Conservation (phyloP, 768 basidiomycete species). For the Tylopilus plumbeoviolaceoides region DNA sequence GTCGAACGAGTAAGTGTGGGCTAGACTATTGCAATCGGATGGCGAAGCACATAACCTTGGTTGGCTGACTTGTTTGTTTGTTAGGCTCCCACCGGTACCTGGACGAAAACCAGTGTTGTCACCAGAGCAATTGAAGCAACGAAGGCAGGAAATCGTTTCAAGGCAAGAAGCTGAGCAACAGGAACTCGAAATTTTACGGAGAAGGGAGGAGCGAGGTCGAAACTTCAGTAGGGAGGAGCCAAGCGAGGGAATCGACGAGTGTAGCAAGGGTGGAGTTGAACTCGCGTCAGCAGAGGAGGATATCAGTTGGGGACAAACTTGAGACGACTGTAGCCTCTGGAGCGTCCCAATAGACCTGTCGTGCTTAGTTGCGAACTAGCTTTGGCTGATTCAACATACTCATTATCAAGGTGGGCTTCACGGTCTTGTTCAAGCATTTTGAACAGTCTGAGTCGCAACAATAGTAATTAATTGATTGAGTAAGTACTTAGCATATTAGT, state of each 20-base stretch:
- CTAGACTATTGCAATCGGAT: neutral
- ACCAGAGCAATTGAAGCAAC: conserved; percentile 4
- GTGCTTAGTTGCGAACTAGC: neutral
- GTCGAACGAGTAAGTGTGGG: conserved; percentile 2
- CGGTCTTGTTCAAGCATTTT: too few relatives aligned
- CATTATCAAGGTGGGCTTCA: too few relatives aligned
- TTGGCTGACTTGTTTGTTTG: too few relatives aligned
- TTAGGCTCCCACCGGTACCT: too few relatives aligned
- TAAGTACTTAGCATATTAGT: conserved; percentile 25
- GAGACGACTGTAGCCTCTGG: neutral
- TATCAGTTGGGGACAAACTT: neutral
- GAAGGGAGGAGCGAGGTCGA: neutral
- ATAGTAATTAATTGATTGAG: neutral
- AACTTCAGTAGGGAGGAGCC: neutral
- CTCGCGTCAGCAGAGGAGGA: neutral
- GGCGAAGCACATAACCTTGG: too few relatives aligned
- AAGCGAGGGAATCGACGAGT: neutral
- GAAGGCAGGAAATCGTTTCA: conserved; percentile 7
- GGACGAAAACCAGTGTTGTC: conserved; percentile 1
- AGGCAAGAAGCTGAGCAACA: conserved; percentile 15
- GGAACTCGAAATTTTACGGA: conserved; percentile 2
- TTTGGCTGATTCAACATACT: neutral
- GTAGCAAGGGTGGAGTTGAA: neutral
- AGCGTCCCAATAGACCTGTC: neutral
- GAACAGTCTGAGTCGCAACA: too few relatives aligned